phyloP scores from a whole-genome alignment of 2,329 filamentous ascomycete species.

The Penicillium sp. region DNA sequence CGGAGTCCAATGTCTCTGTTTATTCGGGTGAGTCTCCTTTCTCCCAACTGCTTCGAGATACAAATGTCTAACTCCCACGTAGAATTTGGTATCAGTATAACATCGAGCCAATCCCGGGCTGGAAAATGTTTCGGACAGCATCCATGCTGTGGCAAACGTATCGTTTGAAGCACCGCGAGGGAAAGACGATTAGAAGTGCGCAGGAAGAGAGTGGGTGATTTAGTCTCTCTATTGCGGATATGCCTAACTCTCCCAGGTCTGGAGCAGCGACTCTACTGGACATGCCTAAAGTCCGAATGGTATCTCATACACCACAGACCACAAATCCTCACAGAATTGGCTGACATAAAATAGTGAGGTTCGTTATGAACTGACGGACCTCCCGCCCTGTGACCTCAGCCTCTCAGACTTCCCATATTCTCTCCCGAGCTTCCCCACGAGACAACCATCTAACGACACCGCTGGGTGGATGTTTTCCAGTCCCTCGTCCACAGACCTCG shows the following conservation, averaged over 20 bases:
- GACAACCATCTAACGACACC: conserved; percentile 13
- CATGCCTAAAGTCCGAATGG: conserved; percentile 28
- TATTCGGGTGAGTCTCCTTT: conserved; percentile 19
- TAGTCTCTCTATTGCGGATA: background rate
- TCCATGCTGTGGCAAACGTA: conserved; percentile 28
- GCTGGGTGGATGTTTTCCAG: conserved; percentile 11
- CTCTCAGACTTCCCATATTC: conserved; percentile 26
- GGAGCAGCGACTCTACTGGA: conserved; percentile 27
- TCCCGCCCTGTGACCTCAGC: conserved; percentile 24
- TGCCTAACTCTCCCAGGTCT: conserved; percentile 16
- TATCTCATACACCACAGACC: background rate
- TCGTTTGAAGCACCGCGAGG: conserved; percentile 23
- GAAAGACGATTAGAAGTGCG: conserved; percentile 16
- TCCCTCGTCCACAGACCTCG: conserved; percentile 14
- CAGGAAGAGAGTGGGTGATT: conserved; percentile 24
- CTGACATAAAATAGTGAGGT: conserved; percentile 18
- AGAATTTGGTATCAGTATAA: conserved; percentile 30
- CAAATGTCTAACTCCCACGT: background rate
- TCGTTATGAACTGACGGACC: conserved; percentile 24
- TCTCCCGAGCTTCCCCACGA: conserved; percentile 21
- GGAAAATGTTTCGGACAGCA: conserved; percentile 28
- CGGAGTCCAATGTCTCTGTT: conserved; percentile 24
- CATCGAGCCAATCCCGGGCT: conserved; percentile 25
- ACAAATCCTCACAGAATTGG: background rate
- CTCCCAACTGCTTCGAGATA: background rate